These are phyloP conservation scores for Saccharum officinarum DNA, from an alignment of 176 grass and related monocot genomes.

Conservation along the genomic window DNA sequence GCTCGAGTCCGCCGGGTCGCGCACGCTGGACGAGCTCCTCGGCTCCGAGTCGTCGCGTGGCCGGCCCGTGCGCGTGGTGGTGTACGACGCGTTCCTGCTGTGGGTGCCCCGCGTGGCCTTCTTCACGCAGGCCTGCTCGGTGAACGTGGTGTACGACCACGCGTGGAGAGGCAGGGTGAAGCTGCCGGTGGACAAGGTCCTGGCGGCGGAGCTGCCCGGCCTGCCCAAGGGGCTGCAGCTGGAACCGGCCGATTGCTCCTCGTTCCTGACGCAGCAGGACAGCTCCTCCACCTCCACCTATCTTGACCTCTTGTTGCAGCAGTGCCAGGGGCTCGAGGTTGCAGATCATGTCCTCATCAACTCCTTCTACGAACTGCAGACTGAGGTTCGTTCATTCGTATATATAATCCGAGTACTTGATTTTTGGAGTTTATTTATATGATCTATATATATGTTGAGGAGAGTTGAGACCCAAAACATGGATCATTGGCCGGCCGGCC, in stretches of 20 bases:
- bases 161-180: constrained; percentile 5
- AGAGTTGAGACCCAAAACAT: background rate
- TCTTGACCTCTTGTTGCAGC: constrained; percentile 26
- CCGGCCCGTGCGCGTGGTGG: constrained; percentile 29
- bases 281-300: background rate
- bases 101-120: constrained; percentile 38
- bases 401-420: too few species aligned
- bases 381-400: constrained; percentile 3
- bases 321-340: constrained; percentile 37
- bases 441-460: too few species aligned
- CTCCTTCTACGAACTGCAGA: constrained; percentile 40
- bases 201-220: constrained; percentile 5
- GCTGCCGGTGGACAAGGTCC: background rate
- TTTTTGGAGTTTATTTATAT: too few species aligned
- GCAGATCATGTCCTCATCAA: constrained; percentile 47
- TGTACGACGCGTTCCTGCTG: constrained; percentile 41
- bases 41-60: constrained; percentile 10
- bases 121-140: constrained; percentile 42
- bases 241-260: constrained; percentile 28
- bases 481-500: too few species aligned
- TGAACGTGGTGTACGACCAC: constrained; percentile 39
- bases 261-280: constrained; percentile 10
- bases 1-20: constrained; percentile 33
- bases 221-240: background rate
- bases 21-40: constrained; percentile 40